Base-by-base conservation (phyloP, 106 monocot species). In the Platanthera zijinensis region DNA sequence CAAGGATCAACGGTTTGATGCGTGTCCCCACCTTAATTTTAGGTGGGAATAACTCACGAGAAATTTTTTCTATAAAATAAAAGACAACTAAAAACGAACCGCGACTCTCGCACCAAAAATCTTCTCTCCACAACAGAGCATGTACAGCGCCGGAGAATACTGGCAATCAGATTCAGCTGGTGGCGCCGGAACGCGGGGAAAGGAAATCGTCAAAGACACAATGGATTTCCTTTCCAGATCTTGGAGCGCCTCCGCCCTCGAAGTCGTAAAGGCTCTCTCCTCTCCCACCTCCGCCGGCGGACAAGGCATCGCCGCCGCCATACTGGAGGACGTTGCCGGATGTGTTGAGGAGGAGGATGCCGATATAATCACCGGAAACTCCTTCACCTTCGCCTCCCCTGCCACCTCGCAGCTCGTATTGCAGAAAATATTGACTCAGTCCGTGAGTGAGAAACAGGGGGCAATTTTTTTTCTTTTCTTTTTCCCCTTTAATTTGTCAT, bases 371-470 rank as follows among this genome's bases (percentile, higher is more conserved):
- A 48, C 70, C n/a, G 86, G 88, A 51, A 95, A 85, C 70, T 69
- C 83, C 18, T 96, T 93, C 87, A 80, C 96, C 71, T 91, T 93
- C 75, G 88, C 87, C 10, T 80, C 85, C 48, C 86, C 91, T 7
- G 81, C 96, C 13, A 96, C 96, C 18, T 96, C 96, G 6, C 96
- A 91, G 84, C 87, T 96, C 73, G 87, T 96, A 57, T 76, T 96
- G 84, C 93, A 93, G 63, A 62, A 93, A 49, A 96, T 96, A 77
- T 86, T 96, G 96, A 89, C 93, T 7, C 96, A 90, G 67, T 93
- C 96, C 78, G 96, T 96, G 50, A 72, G 90, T 30, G 30, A 6
- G n/a, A 54, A 52, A 21, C 57, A 51, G 52, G 74, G 28, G 49
- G 18, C 5, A 21, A 10, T 7, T 21, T 22, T 21, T 39, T 39